These are phyloP conservation scores for Tilletia walkeri DNA, from an alignment of 1,284 basidiomycete species.

Conservation along the genomic window DNA sequence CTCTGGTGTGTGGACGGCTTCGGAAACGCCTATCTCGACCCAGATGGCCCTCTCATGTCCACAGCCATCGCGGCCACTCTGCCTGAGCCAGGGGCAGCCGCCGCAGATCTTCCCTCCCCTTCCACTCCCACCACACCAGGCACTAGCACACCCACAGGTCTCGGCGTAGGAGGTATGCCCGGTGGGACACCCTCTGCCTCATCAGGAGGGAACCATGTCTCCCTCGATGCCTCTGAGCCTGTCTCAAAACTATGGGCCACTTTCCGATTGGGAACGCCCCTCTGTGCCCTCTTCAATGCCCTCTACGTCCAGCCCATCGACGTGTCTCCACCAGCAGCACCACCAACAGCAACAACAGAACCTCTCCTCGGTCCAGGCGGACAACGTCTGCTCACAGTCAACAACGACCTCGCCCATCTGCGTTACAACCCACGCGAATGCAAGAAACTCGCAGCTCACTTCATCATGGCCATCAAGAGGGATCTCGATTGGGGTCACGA, in stretches of 20 bases:
- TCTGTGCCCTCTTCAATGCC: constrained; percentile 92
- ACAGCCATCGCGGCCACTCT: constrained; percentile 26
- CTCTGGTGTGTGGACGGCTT: constrained; percentile 57
- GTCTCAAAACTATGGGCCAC: constrained; percentile 92
- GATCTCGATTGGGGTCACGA: constrained; percentile 59
- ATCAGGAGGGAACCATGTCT: background rate
- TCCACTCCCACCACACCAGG: constrained; percentile 20
- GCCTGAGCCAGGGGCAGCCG: constrained; percentile 15
- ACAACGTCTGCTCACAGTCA: background rate
- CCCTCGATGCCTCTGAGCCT: constrained; percentile 44
- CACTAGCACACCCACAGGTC: constrained; percentile 16
- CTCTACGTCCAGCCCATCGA: constrained; percentile 67
- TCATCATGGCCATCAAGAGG: constrained; percentile 62
- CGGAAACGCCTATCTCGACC: constrained; percentile 35
- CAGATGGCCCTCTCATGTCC: constrained; percentile 26
- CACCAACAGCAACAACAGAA: background rate
- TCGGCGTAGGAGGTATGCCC: constrained; percentile 1
- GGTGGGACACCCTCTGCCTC: background rate
- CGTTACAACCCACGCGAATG: constrained; percentile 72
- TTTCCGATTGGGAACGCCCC: constrained; percentile 85
- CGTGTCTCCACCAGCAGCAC: background rate
- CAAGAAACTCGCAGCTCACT: constrained; percentile 62
- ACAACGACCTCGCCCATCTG: constrained; percentile 14
- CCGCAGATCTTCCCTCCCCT: constrained; percentile 25
- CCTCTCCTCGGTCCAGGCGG: background rate